A percentile compares a stretch with the other conserved stretches of the same genome.
Evolutionary conservation across 352 stramenopile genomes (phyloP).

Genomic region (Phytophthora parvispora): DNA sequence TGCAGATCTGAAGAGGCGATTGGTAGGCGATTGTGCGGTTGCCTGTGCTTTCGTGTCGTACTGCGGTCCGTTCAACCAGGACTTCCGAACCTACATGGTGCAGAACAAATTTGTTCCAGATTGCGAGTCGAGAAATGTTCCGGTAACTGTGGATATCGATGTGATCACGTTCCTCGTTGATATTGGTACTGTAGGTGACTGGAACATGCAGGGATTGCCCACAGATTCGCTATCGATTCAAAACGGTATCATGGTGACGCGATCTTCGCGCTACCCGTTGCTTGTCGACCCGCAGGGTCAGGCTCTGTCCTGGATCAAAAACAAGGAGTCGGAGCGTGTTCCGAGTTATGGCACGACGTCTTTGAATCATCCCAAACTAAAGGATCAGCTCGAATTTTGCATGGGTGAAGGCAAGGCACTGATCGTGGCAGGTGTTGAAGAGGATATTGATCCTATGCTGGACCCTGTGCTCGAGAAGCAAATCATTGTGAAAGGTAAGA

Average conservation of each 20-base stretch:
- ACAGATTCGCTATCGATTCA: constrained; percentile 98
- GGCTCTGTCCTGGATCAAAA: constrained; percentile 98
- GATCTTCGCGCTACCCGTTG: constrained; percentile 96
- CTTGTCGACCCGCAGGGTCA: constrained; percentile 99
- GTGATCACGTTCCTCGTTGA: constrained; percentile 98
- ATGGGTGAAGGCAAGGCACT: constrained; percentile 97
- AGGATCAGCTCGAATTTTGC: constrained; percentile 98
- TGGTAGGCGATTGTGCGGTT: constrained; percentile 98
- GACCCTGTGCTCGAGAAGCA: constrained; percentile 98
- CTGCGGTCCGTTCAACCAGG: constrained; percentile 98
- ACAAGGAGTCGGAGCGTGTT: constrained; percentile 94
- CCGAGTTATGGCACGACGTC: constrained; percentile 96
- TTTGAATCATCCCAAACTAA: constrained; percentile 97
- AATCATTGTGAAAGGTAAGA: constrained; percentile 97
- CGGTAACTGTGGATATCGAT: constrained; percentile 96
- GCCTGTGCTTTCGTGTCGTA: constrained; percentile 99
- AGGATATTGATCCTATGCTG: constrained; percentile 99
- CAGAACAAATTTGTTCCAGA: constrained; percentile 97
- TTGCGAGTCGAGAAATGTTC: constrained; percentile 92
- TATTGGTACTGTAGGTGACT: constrained; percentile 98
- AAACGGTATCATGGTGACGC: constrained; percentile 99
- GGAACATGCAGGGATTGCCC: constrained; percentile 98
- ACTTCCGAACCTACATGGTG: constrained; percentile 98
- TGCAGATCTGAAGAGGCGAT: constrained; percentile 95
- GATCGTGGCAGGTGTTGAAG: constrained; percentile 96